Conservation (phyloP, 1,139 yeast genomes). For the Maudiozyma humilis region DNA sequence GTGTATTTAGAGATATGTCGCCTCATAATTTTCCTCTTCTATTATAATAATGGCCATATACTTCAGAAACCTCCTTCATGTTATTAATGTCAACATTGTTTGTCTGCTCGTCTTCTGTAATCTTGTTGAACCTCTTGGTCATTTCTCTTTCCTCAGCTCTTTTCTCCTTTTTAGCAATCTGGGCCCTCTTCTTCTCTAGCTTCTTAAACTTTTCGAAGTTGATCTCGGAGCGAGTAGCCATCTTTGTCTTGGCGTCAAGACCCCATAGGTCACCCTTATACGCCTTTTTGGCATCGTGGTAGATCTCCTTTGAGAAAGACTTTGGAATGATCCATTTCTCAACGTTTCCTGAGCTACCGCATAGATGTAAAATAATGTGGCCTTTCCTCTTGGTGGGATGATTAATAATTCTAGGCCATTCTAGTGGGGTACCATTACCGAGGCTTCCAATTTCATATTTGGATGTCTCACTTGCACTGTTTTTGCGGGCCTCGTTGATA, state of each 20-base stretch:
- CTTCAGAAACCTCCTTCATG: constrained; percentile 9
- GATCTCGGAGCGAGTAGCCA: constrained; percentile 28
- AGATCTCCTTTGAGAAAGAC: constrained; percentile 63
- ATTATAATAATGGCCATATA: constrained; percentile 11
- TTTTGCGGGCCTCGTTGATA: constrained; percentile 26
- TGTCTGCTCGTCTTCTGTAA: constrained; percentile 1
- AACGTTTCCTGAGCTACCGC: constrained; percentile 68
- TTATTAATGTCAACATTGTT: neutral
- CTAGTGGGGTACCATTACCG: constrained; percentile 33
- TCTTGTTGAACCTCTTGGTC: constrained; percentile 3
- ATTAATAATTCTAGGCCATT: constrained; percentile 68
- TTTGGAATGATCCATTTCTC: constrained; percentile 87
- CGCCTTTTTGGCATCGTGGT: constrained; percentile 86
- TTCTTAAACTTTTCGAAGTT: constrained; percentile 25
- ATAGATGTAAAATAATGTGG: constrained; percentile 71
- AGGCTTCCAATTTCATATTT: constrained; percentile 16
- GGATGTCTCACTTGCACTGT: constrained; percentile 13
- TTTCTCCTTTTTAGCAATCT: constrained; percentile 17
- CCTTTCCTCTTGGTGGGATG: constrained; percentile 75
- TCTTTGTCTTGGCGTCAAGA: constrained; percentile 60
- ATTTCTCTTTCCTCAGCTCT: constrained; percentile 15
- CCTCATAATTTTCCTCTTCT: neutral
- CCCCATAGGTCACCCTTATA: constrained; percentile 87
- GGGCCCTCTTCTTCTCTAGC: constrained; percentile 27
- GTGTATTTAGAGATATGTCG: too few species aligned